These are phyloP conservation scores for Rhizopogon vinicolor DNA, from an alignment of 768 basidiomycete genomes.

Conservation along the genomic window DNA sequence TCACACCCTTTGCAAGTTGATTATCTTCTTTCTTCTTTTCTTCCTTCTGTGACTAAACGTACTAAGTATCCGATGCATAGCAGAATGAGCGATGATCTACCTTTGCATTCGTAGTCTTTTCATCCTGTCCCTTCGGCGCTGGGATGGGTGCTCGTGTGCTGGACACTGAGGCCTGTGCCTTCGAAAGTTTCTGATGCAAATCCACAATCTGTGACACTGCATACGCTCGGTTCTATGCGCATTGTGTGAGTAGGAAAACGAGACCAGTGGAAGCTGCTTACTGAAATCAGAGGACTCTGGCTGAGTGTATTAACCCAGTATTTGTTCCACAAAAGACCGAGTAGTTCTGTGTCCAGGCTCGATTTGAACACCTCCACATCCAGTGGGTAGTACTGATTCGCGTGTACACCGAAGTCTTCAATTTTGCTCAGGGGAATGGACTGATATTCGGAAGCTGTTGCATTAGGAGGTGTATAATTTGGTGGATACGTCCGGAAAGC, in stretches of 20 bases:
- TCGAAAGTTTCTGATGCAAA: slow-evolving; percentile 83
- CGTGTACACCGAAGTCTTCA: slow-evolving; percentile 98
- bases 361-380: slow-evolving; percentile 97
- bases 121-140: slow-evolving; percentile 46
- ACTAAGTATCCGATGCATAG: not conserved
- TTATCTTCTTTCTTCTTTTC: slow-evolving; percentile 88
- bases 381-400: slow-evolving; percentile 91
- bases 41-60: slow-evolving; percentile 31
- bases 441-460: slow-evolving; percentile 80
- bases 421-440: slow-evolving; percentile 96
- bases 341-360: slow-evolving; percentile 77
- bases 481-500: slow-evolving; percentile 98
- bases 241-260: not conserved
- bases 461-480: slow-evolving; percentile 81
- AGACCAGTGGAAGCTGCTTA: slow-evolving; percentile 30
- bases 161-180: slow-evolving; percentile 55
- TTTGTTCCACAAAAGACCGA: slow-evolving; percentile 96
- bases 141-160: slow-evolving; percentile 58
- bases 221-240: slow-evolving; percentile 84
- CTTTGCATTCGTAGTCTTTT: slow-evolving; percentile 34
- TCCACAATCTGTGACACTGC: slow-evolving; percentile 89
- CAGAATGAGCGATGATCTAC: slow-evolving; percentile 20
- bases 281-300: slow-evolving; percentile 89
- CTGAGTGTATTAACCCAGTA: slow-evolving; percentile 99
- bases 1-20: slow-evolving; percentile 82